These are phyloP conservation scores for Colletotrichum sp. DNA, from an alignment of 2,329 filamentous ascomycete species.

Conservation along the genomic window DNA sequence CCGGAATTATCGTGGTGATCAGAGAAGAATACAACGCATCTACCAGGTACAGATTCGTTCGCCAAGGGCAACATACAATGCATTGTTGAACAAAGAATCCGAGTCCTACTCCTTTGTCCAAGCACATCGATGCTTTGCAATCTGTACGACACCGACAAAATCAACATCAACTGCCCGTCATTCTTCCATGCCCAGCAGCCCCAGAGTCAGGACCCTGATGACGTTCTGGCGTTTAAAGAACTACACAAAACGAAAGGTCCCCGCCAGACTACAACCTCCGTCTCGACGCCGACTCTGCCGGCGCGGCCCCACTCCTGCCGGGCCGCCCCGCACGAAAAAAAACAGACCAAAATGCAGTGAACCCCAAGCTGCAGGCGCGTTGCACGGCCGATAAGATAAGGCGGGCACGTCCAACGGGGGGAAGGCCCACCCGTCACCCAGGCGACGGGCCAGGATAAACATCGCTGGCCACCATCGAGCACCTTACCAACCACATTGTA, in stretches of 20 bases:
- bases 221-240: not conserved
- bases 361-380: constrained; percentile 9
- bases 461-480: not conserved
- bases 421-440: constrained; percentile 7
- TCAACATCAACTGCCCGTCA: not conserved
- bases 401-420: not conserved
- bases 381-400: constrained; percentile 13
- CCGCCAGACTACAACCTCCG: not conserved
- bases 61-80: not conserved
- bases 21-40: not conserved
- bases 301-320: not conserved
- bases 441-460: constrained; percentile 18
- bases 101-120: not conserved
- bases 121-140: no score
- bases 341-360: not conserved
- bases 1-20: not conserved
- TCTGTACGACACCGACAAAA: not conserved
- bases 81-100: not conserved
- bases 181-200: not conserved
- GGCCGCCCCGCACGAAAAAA: constrained; percentile 8
- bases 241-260: not conserved
- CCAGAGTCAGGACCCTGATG: not conserved
- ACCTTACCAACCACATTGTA: not conserved
- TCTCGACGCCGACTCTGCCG: not conserved
- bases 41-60: accelerated